Conservation (phyloP, 768 basidiomycete species). For the Tricholoma bakamatsutake region DNA sequence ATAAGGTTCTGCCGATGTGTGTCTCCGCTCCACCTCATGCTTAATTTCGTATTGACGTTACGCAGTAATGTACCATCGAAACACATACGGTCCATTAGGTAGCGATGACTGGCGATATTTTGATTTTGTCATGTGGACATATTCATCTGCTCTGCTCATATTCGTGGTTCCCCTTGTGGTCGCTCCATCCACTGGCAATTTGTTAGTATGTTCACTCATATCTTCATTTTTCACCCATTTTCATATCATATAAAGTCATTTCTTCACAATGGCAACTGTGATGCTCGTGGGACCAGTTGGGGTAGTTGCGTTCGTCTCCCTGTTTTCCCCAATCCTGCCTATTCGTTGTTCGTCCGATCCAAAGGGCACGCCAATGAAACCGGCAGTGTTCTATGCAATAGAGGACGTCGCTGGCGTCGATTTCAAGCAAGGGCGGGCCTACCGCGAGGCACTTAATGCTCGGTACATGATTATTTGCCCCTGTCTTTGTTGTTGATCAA, state of each 20-base stretch:
- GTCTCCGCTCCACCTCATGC: background rate
- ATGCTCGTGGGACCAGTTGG: constrained; percentile 26
- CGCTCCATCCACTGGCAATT: constrained; percentile 21
- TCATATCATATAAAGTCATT: constrained; percentile 14
- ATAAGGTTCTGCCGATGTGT: constrained; percentile 23
- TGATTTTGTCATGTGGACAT: constrained; percentile 29
- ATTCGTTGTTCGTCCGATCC: constrained; percentile 25
- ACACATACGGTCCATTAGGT: constrained; percentile 21
- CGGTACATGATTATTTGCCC: constrained; percentile 14
- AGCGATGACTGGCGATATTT: constrained; percentile 25
- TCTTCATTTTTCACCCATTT: background rate
- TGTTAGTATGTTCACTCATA: constrained; percentile 9
- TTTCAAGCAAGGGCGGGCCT: constrained; percentile 22
- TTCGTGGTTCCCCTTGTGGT: constrained; percentile 25
- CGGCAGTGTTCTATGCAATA: constrained; percentile 24
- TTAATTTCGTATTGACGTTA: background rate
- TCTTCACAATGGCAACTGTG: constrained; percentile 27
- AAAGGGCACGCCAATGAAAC: constrained; percentile 23
- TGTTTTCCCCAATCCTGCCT: constrained; percentile 19
- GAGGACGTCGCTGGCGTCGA: constrained; percentile 28
- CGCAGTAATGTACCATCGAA: constrained; percentile 17
- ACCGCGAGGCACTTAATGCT: constrained; percentile 15
- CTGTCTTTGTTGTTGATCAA: background rate
- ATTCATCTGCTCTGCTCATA: constrained; percentile 21
- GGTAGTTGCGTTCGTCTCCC: constrained; percentile 21